Percentiles rank a stretch among this genome's conserved stretches.
Evolutionary conservation across 139 green algal genomes (phyloP).

Genomic region (Closterium sp.): DNA sequence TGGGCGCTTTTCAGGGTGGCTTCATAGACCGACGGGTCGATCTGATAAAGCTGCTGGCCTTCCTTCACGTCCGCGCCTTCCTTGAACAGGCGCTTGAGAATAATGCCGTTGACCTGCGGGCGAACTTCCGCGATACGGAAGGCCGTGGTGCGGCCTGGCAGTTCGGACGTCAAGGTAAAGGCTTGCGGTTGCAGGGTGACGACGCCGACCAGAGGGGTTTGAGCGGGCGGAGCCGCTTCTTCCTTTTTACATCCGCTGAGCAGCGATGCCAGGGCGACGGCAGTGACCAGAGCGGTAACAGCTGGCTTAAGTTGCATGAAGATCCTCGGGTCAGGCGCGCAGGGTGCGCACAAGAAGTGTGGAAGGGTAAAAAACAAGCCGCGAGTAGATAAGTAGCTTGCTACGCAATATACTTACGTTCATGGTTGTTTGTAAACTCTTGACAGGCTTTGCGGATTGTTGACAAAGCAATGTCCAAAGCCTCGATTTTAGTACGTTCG

Average conservation of each 20-base stretch:
- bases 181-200: background rate
- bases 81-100: background rate
- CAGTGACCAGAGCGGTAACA: no score
- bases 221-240: background rate
- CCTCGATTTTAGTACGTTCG: no score
- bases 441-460: no score
- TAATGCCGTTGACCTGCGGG: background rate
- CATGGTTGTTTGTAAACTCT: no score
- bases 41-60: background rate
- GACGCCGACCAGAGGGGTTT: background rate
- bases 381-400: no score
- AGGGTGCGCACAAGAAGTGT: background rate
- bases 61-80: background rate
- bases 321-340: no score
- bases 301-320: no score
- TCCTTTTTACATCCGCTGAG: background rate
- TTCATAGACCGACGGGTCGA: background rate
- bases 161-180: background rate
- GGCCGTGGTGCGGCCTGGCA: background rate
- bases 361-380: no score
- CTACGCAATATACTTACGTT: no score
- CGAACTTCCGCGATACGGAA: background rate
- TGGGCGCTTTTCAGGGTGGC: background rate
- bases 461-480: no score
- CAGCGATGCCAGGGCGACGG: background rate